Conservation (phyloP, 1,284 basidiomycete genomes). For the Hemileia vastatrix region DNA sequence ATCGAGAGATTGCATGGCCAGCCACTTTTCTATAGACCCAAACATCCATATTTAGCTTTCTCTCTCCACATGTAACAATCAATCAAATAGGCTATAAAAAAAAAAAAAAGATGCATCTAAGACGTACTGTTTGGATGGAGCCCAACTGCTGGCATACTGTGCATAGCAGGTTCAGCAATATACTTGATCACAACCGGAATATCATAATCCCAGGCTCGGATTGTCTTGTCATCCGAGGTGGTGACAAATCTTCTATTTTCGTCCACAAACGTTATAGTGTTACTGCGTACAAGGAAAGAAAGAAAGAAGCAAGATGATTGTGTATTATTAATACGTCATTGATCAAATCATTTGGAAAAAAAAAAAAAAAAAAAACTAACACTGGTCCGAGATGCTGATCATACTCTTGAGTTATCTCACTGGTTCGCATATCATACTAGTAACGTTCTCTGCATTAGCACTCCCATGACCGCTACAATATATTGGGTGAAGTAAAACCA, state of each 20-base stretch:
- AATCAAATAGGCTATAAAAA: constrained; percentile 9
- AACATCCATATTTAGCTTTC: too few species aligned
- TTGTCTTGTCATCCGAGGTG: constrained; percentile 98
- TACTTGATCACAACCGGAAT: constrained; percentile 99
- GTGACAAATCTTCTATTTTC: constrained; percentile 94
- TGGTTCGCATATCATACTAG: constrained; percentile 85
- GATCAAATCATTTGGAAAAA: constrained; percentile 2
- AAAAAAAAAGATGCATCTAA: not conserved
- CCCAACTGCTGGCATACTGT: constrained; percentile 96
- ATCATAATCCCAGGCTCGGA: constrained; percentile 90
- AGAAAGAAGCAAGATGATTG: not conserved
- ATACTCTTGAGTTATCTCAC: constrained; percentile 94
- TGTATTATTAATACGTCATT: too few species aligned
- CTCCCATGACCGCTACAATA: too few species aligned
- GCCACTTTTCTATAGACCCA: constrained; percentile 66
- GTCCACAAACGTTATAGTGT: constrained; percentile 95
- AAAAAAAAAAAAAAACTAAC: constrained; percentile 8
- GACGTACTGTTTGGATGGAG: constrained; percentile 81
- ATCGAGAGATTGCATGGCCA: constrained; percentile 93
- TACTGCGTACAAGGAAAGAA: constrained; percentile 41
- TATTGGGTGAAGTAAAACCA: too few species aligned
- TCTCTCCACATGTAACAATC: too few species aligned
- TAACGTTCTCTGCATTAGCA: too few species aligned
- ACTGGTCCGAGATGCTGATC: constrained; percentile 97
- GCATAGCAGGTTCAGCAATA: constrained; percentile 98